A percentile compares a stretch with the other conserved stretches of the same genome.
Evolutionary conservation across 768 basidiomycete genomes (phyloP).

Genomic region (Lactarius indigo): DNA sequence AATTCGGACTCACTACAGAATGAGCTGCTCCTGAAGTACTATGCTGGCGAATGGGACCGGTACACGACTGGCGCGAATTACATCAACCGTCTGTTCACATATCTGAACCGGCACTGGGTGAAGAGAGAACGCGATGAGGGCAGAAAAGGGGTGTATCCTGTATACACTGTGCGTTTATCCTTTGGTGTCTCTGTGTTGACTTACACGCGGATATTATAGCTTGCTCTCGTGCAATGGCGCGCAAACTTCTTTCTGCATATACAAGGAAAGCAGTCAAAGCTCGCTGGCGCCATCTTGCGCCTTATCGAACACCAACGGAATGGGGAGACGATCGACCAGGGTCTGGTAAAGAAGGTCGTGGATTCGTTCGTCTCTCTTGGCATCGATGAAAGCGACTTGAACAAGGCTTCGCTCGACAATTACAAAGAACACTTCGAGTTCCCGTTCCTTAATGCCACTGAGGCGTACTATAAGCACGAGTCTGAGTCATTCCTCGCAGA

Average conservation of each 20-base stretch:
- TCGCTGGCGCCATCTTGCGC: slow-evolving; percentile 82
- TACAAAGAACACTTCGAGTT: slow-evolving; percentile 89
- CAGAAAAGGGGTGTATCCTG: slow-evolving; percentile 87
- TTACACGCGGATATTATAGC: slow-evolving; percentile 39
- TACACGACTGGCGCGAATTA: slow-evolving; percentile 98
- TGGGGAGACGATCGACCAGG: slow-evolving; percentile 90
- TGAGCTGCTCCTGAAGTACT: slow-evolving; percentile 84
- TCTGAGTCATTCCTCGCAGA: slow-evolving; percentile 85
- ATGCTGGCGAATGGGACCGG: slow-evolving; percentile 90
- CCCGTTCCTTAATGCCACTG: slow-evolving; percentile 86
- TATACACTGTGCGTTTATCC: slow-evolving; percentile 76
- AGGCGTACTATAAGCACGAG: slow-evolving; percentile 89
- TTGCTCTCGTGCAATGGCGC: slow-evolving; percentile 97
- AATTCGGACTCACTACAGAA: slow-evolving; percentile 77
- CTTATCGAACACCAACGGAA: slow-evolving; percentile 93
- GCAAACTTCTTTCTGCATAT: slow-evolving; percentile 83
- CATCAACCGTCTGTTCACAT: slow-evolving; percentile 95
- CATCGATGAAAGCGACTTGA: slow-evolving; percentile 86
- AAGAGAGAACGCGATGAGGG: slow-evolving; percentile 98
- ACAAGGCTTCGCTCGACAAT: slow-evolving; percentile 89
- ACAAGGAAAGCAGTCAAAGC: slow-evolving; percentile 76
- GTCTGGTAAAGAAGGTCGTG: slow-evolving; percentile 89
- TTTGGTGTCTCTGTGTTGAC: background rate
- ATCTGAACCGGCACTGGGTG: slow-evolving; percentile 99
- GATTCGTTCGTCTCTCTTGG: slow-evolving; percentile 95